These are phyloP conservation scores for Volutella citrinella DNA, from an alignment of 2,329 filamentous ascomycete species.

Conservation along the genomic window DNA sequence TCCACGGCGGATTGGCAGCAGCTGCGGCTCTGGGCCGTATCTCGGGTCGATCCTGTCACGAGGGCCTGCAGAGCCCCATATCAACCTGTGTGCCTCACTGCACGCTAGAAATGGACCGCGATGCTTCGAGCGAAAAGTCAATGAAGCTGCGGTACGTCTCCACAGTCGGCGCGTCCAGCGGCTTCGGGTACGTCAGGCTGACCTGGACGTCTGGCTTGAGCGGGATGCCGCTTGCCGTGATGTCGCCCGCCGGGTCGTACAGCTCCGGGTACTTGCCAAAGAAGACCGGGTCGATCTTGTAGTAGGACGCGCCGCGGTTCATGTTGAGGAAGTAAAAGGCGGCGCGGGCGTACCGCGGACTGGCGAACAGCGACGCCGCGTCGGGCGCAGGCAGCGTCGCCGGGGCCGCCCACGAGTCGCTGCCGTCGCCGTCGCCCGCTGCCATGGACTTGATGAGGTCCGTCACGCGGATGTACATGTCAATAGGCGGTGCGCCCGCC, in stretches of 20 bases:
- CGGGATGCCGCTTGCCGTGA: slow-evolving; percentile 27
- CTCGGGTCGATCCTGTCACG: no score
- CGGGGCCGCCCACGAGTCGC: neutral
- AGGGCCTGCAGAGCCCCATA: no score
- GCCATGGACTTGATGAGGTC: slow-evolving; percentile 29
- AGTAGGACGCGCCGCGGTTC: slow-evolving; percentile 29
- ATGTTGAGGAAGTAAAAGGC: slow-evolving; percentile 29
- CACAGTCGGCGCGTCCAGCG: slow-evolving; percentile 25
- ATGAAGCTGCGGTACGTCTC: slow-evolving; percentile 32
- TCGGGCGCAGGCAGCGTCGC: slow-evolving; percentile 23
- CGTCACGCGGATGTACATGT: slow-evolving; percentile 27
- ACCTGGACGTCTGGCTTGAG: slow-evolving; percentile 26
- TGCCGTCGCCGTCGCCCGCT: neutral
- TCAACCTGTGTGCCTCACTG: no score
- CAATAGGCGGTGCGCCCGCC: slow-evolving; percentile 20
- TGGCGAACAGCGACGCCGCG: slow-evolving; percentile 19
- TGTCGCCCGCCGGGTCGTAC: slow-evolving; percentile 22
- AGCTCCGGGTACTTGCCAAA: slow-evolving; percentile 31
- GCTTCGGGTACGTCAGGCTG: slow-evolving; percentile 28
- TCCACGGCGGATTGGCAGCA: no score
- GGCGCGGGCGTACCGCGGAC: slow-evolving; percentile 19
- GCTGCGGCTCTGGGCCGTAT: no score
- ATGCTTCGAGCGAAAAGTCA: slow-evolving; percentile 28
- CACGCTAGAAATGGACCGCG: slow-evolving; percentile 13
- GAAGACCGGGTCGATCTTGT: slow-evolving; percentile 32